Evolutionary conservation across 2,329 filamentous ascomycete species (phyloP).

Genomic region (Periconia sp.): DNA sequence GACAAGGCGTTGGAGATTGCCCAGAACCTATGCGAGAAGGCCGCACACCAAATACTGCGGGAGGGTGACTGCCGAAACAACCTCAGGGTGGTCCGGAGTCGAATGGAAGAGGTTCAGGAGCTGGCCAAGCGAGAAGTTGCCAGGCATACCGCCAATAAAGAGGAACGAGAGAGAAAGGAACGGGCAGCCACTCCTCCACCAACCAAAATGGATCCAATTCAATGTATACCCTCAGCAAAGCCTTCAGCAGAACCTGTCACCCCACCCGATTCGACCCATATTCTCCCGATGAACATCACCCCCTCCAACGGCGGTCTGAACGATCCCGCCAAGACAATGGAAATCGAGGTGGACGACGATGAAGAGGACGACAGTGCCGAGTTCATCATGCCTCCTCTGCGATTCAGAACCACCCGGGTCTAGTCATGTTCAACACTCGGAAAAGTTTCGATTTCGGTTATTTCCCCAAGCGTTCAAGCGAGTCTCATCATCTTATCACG

Average conservation of each 20-base stretch:
- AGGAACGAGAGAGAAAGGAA: slow-evolving; percentile 14
- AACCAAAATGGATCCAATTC: slow-evolving; percentile 16
- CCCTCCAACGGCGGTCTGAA: slow-evolving; percentile 4
- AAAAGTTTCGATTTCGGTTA: slow-evolving; percentile 4
- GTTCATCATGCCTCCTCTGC: slow-evolving; percentile 41
- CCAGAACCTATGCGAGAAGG: slow-evolving; percentile 80
- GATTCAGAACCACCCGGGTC: slow-evolving; percentile 37
- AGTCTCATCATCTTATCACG: background rate
- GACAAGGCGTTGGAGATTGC: slow-evolving; percentile 80
- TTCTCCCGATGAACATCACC: slow-evolving; percentile 16
- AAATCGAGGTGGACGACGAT: slow-evolving; percentile 42
- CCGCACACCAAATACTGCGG: slow-evolving; percentile 85
- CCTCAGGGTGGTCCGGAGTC: slow-evolving; percentile 67
- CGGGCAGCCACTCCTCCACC: slow-evolving; percentile 2
- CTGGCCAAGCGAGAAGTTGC: slow-evolving; percentile 52
- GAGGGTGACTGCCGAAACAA: slow-evolving; percentile 83
- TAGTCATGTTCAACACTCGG: slow-evolving; percentile 8
- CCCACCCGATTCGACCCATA: slow-evolving; percentile 6
- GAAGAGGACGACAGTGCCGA: slow-evolving; percentile 34
- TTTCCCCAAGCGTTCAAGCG: slow-evolving; percentile 32
- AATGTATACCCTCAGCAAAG: slow-evolving; percentile 13
- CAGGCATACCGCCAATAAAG: slow-evolving; percentile 23
- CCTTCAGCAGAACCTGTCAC: background rate
- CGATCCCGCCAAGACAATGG: slow-evolving; percentile 20
- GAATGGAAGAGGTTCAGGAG: slow-evolving; percentile 65